A percentile compares a stretch with the other conserved stretches of the same genome.
Conservation (phyloP, 192 early-diverging fungal genomes). For the Backusella sp. region DNA sequence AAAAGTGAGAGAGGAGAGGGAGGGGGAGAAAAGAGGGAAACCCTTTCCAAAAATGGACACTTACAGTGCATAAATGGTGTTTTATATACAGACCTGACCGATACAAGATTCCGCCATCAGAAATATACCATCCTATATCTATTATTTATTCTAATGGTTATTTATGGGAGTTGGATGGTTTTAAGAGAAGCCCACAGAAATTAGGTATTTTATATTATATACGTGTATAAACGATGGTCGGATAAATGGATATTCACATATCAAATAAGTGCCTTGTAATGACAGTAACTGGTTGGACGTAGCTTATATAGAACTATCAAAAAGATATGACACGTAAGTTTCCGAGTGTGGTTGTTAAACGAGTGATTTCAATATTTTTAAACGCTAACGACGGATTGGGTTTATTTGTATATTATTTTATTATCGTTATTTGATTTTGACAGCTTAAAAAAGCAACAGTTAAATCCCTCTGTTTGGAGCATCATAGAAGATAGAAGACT, state of each 20-base stretch:
- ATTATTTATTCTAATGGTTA: slow-evolving; percentile 56
- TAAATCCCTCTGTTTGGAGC: slow-evolving; percentile 22
- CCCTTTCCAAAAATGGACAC: not conserved
- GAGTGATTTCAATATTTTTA: not conserved
- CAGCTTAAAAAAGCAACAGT: slow-evolving; percentile 16
- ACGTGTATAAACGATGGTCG: not conserved
- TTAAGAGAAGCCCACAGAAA: slow-evolving; percentile 51
- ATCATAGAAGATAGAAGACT: slow-evolving; percentile 34
- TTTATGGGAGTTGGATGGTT: slow-evolving; percentile 68
- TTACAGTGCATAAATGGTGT: slow-evolving; percentile 3
- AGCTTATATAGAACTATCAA: slow-evolving; percentile 30
- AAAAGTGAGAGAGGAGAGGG: not conserved
- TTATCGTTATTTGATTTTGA: slow-evolving; percentile 9
- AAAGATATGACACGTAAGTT: slow-evolving; percentile 28
- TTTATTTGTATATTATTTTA: not conserved
- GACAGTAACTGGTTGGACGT: slow-evolving; percentile 57
- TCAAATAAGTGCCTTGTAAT: slow-evolving; percentile 38
- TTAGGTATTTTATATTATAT: slow-evolving; percentile 29
- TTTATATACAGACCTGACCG: slow-evolving; percentile 1
- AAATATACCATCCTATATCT: slow-evolving; percentile 62
- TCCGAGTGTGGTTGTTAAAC: not conserved
- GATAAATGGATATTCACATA: not conserved
- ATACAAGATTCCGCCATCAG: slow-evolving; percentile 34
- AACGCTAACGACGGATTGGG: not conserved
- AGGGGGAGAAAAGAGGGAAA: not conserved